These are phyloP conservation scores for Coemansia aciculifera DNA, from an alignment of 192 early-diverging fungal genomes.

Conservation along the genomic window DNA sequence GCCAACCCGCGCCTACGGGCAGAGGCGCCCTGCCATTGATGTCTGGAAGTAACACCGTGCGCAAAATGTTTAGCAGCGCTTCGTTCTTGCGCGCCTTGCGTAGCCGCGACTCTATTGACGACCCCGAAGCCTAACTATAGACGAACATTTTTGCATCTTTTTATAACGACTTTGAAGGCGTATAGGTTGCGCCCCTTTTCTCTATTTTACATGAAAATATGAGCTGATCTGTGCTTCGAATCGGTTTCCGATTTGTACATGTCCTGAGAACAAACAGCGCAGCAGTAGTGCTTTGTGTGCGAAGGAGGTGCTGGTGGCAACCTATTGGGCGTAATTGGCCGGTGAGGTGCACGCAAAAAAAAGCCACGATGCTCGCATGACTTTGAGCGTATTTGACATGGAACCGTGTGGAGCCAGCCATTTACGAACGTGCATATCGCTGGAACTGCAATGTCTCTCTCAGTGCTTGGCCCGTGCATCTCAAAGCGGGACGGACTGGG, in stretches of 20 bases:
- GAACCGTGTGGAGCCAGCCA: not conserved
- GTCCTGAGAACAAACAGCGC: not conserved
- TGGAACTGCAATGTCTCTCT: not conserved
- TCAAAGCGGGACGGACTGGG: not conserved
- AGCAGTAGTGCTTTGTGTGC: not conserved
- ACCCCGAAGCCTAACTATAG: conserved; percentile 3
- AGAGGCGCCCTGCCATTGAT: conserved; percentile 16
- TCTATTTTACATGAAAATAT: not conserved
- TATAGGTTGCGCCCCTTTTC: conserved; percentile 11
- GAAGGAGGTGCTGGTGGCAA: not conserved
- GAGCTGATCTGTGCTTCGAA: not conserved
- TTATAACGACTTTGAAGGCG: not conserved
- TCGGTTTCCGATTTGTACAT: not conserved
- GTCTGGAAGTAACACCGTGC: conserved; percentile 31
- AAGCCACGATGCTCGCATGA: conserved; percentile 6
- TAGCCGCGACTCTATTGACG: conserved; percentile 53
- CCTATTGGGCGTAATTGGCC: conserved; percentile 34
- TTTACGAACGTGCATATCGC: not conserved
- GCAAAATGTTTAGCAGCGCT: conserved; percentile 51
- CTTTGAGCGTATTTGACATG: not conserved
- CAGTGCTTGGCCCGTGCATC: conserved; percentile 1
- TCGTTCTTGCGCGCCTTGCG: conserved; percentile 46
- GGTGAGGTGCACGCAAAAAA: not conserved
- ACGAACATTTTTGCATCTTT: not conserved
- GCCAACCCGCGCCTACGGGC: conserved; percentile 14